Base-by-base conservation (phyloP, 129 eudicot species). In the Arctium minus region DNA sequence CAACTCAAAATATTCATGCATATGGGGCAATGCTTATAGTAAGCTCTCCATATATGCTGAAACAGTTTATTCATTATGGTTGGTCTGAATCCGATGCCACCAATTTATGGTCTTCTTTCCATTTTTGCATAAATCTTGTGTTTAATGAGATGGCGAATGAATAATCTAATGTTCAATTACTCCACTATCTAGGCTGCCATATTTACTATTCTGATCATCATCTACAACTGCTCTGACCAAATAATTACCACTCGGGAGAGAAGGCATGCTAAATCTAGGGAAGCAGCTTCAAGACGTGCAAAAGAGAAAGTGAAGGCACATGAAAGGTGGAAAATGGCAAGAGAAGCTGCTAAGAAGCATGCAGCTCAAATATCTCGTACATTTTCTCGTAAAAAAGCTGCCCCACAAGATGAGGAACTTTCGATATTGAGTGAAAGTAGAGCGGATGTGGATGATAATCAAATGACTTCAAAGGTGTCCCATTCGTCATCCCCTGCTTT, bases 141-240 rank as follows among this genome's bases (percentile, higher is more conserved):
- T 77, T 40, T 31, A 56, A 72, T 30, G 74, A 78, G 42, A 46
- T 48, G 9, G n/a, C n/a, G 36, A 18, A 15, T 71, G 35, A 71
- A 18, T 60, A 53, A 81, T 77, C 13, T 37, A 81, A 64, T 3
- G 8, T 73, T 46, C 8, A 3, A 29, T 18, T 72, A 67, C 72
- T 62, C 36, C 17, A 81, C 11, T 48, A 74, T 82, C 85, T 92
- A 96, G 99, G 95, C 92, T 85, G 98, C 94, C 69, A 77, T 96
- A 80, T 80, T 87, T 83, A 92, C 97, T 22, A 78, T 93, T 81
- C 87, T 96, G 74, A 88, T 96, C 82, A 90, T 96, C 67, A 88
- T 93, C 64, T 96, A 96, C 88, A 93, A 92, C 87, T 96, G 97
- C 70, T 90, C 96, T 30, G 99, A 92, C 84, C 98, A 96, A 91